Conservation (phyloP, 257 asterid species). For the Knoxia roxburghii region DNA sequence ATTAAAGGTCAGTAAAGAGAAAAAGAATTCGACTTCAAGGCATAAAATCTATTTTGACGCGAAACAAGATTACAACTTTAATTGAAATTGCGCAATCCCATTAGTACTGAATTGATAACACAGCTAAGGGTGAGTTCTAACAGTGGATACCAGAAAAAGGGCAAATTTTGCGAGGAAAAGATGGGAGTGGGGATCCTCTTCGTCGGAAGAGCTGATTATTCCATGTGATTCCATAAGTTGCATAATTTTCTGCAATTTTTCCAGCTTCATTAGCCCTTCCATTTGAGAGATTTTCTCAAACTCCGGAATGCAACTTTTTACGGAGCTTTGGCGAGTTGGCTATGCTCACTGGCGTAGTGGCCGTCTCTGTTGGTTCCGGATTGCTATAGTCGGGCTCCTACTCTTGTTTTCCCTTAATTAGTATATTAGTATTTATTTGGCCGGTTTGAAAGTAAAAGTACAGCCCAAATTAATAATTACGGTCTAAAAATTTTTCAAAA, state of each 20-base stretch:
- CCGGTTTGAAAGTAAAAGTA: too few relatives aligned
- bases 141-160: conserved; percentile 44
- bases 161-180: conserved; percentile 68
- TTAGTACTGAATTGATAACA: background rate
- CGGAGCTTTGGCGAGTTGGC: background rate
- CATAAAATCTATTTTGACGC: too few relatives aligned
- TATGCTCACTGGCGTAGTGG: background rate
- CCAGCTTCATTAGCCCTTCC: conserved; percentile 77
- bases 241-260: conserved; percentile 51
- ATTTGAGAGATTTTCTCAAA: conserved; percentile 16
- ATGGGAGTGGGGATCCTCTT: conserved; percentile 37
- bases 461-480: too few relatives aligned
- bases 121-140: background rate
- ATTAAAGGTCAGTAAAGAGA: conserved; percentile 1
- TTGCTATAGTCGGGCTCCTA: too few relatives aligned
- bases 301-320: background rate
- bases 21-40: background rate
- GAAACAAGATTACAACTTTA: background rate
- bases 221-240: conserved; percentile 45
- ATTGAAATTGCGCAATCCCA: background rate
- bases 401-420: too few relatives aligned
- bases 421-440: too few relatives aligned
- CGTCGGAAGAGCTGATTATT: conserved; percentile 26
- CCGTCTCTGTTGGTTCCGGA: background rate
- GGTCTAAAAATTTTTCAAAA: too few relatives aligned